Conservation (phyloP, 306 rosid genomes). For the Clitoria ternatea region DNA sequence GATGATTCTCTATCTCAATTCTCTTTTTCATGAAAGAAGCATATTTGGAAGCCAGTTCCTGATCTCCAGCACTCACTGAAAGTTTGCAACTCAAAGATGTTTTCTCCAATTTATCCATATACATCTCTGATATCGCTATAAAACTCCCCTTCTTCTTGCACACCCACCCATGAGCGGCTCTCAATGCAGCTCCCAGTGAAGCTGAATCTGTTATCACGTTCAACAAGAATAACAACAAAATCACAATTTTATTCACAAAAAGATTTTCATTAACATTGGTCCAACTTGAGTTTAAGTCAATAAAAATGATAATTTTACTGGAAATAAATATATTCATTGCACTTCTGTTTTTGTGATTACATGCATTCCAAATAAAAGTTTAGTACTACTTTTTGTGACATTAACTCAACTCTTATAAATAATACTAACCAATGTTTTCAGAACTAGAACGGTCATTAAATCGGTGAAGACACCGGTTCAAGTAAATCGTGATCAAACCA, state of each 20-base stretch:
- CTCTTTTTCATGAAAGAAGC: slow-evolving; percentile 68
- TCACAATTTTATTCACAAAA: not conserved
- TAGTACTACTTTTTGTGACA: too few species aligned
- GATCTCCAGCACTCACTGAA: slow-evolving; percentile 56
- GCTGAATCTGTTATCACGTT: slow-evolving; percentile 71
- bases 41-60: slow-evolving; percentile 52
- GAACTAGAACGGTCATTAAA: too few species aligned
- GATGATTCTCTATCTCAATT: slow-evolving; percentile 72
- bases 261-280: too few species aligned
- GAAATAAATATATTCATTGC: too few species aligned
- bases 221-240: not conserved
- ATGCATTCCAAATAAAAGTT: too few species aligned
- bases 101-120: slow-evolving; percentile 58
- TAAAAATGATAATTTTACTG: too few species aligned
- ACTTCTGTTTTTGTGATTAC: too few species aligned
- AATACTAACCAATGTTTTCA: too few species aligned
- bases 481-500: too few species aligned
- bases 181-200: slow-evolving; percentile 91
- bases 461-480: too few species aligned
- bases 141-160: slow-evolving; percentile 65
- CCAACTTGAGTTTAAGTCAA: too few species aligned
- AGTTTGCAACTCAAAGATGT: slow-evolving; percentile 73
- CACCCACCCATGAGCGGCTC: slow-evolving; percentile 96
- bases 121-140: slow-evolving; percentile 62
- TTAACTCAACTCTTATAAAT: too few species aligned